phyloP scores from a whole-genome alignment of 1,284 basidiomycete species.

The Marasmius fiardii region DNA sequence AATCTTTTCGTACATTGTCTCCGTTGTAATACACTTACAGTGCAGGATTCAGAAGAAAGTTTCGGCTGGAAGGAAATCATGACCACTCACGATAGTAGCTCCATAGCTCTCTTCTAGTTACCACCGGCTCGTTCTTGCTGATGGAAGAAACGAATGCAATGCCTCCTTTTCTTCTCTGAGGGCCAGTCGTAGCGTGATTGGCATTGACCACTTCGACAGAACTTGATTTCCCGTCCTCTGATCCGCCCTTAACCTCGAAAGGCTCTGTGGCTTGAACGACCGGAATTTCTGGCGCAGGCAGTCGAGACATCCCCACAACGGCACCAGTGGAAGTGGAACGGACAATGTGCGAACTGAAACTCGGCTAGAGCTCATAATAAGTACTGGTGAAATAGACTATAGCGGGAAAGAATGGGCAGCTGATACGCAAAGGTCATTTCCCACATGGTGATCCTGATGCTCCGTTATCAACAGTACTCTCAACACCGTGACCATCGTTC shows the following conservation, averaged over 20 bases:
- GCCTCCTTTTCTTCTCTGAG: constrained; percentile 5
- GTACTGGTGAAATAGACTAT: no score
- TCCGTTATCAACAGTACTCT: no score
- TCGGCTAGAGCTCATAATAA: no score
- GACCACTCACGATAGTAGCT: constrained; percentile 59
- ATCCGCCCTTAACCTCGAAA: background rate
- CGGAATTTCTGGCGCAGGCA: constrained; percentile 11
- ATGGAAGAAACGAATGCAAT: constrained; percentile 33
- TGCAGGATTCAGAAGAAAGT: background rate
- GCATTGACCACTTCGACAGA: constrained; percentile 1
- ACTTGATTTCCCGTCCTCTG: constrained; percentile 5
- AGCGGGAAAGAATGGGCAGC: no score
- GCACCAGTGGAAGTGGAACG: background rate
- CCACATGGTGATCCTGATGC: no score
- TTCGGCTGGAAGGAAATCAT: background rate
- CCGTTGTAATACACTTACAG: constrained; percentile 71
- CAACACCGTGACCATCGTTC: no score
- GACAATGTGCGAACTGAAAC: no score
- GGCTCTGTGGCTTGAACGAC: background rate
- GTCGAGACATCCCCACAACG: constrained; percentile 8
- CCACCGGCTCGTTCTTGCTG: constrained; percentile 48
- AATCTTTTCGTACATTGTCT: constrained; percentile 47
- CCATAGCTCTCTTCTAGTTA: constrained; percentile 65
- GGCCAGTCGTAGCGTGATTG: background rate
- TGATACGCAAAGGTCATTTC: no score